Evolutionary conservation across 2,329 filamentous ascomycete genomes (phyloP), one percentile per base, ranked within the genome.

Genomic region (Cladophialophora immunda): DNA sequence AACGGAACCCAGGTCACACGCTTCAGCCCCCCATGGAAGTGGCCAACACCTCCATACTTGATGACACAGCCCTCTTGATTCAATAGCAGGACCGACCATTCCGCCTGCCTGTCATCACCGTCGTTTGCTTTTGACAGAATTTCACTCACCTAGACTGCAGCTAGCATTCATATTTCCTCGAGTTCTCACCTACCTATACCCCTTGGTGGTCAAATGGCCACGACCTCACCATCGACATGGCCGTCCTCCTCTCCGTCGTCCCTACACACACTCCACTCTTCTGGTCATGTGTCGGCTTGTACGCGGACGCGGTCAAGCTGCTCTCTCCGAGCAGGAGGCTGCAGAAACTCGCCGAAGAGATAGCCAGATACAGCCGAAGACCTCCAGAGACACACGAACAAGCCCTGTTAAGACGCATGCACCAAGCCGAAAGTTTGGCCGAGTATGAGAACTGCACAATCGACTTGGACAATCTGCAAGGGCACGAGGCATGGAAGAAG

Each of bases 401-500:
- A 54, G 38, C 59, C 30, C 41, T 52, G 13, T 34, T 60, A 3
- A 59, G 68, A 58, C 36, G 62, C 56, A 70, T 70, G 68, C 52
- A 70, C 64, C 71, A 92, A 89, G 91, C 92, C 68, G 85, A 87
- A 66, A 87, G 87, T 0, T 85, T 89, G 72, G 81, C 85, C 58
- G 88, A 93, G 75, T 97, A 94, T 93, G 86, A 89, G 71, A 81
- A 82, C 17, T 90, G 92, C 9, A 94, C 94, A 2, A 84, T 84
- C 52, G 90, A 94, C 75, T 86, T 97, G 52, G 94, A 97, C 75
- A 77, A 84, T 9, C 81, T 97, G 15, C 92, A 97, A 76, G 89
- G 89, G 54, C 93, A 94, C 75, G 89, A 94, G 71, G 80, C 83
- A 30, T 97, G 94, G 94, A 97, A 97, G 76, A 77, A 83, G 34